These are phyloP conservation scores for Cyphellophora europaea DNA, from an alignment of 2,329 filamentous ascomycete genomes.

Conservation along the genomic window DNA sequence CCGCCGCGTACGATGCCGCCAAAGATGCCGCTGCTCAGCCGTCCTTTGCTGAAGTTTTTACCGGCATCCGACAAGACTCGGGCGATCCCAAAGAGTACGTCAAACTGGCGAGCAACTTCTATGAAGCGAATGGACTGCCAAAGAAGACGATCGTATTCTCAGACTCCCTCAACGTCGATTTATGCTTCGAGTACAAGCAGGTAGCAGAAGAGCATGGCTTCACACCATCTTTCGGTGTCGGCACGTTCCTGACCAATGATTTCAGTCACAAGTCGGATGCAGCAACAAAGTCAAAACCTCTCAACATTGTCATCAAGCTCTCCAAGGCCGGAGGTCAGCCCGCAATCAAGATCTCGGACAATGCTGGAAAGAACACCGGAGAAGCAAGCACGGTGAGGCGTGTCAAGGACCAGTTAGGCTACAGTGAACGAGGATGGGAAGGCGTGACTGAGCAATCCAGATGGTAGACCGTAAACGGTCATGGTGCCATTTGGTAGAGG, in stretches of 20 bases:
- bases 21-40: conserved; percentile 27
- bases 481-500: no score
- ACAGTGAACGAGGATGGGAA: conserved; percentile 77
- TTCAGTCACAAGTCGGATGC: conserved; percentile 59
- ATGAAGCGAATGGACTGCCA: conserved; percentile 63
- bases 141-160: conserved; percentile 92
- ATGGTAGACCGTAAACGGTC: conserved; percentile 52
- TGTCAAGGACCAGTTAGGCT: conserved; percentile 79
- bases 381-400: conserved; percentile 67
- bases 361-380: conserved; percentile 89
- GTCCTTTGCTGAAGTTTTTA: conserved; percentile 73
- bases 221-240: conserved; percentile 82
- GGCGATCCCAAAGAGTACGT: conserved; percentile 76
- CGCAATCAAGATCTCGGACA: conserved; percentile 89
- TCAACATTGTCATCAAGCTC: conserved; percentile 98
- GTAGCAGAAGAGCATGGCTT: conserved; percentile 74
- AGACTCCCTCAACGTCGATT: conserved; percentile 84
- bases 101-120: conserved; percentile 70
- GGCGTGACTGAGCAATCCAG: neutral
- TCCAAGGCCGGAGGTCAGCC: conserved; percentile 71
- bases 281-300: conserved; percentile 72
- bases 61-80: conserved; percentile 81
- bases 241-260: conserved; percentile 94
- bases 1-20: conserved; percentile 8
- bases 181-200: conserved; percentile 81